Percentiles rank a stretch among this genome's conserved stretches.
phyloP scores from a whole-genome alignment of 192 early-diverging fungal species.

The Glomus cerebriforme region DNA sequence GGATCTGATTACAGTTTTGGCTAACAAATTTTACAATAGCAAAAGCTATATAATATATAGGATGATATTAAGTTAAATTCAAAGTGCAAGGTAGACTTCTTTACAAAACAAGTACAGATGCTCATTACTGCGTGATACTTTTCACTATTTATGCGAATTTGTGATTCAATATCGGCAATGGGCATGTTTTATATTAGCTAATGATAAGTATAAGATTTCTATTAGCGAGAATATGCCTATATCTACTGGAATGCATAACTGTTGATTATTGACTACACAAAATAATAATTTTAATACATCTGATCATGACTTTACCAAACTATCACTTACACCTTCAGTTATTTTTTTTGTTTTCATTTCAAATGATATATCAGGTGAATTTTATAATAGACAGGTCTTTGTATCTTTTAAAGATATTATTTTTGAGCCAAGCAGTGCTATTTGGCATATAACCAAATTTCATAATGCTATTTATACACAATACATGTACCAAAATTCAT shows the following conservation, averaged over 20 bases:
- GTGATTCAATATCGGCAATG: background rate
- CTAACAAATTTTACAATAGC: too few relatives aligned
- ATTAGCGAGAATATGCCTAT: background rate
- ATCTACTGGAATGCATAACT: background rate
- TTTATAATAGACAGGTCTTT: background rate
- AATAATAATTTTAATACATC: background rate
- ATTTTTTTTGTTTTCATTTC: background rate
- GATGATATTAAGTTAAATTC: too few relatives aligned
- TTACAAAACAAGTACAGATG: background rate
- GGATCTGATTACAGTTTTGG: too few relatives aligned
- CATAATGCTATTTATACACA: background rate
- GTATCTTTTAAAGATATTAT: background rate
- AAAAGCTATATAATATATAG: too few relatives aligned
- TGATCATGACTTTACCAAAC: background rate
- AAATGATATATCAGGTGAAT: background rate
- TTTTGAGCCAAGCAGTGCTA: background rate
- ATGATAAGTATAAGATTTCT: background rate
- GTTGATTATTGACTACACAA: background rate
- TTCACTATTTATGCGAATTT: background rate
- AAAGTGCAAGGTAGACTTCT: too few relatives aligned
- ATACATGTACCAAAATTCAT: background rate
- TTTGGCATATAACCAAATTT: background rate
- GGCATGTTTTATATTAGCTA: background rate
- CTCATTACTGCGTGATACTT: background rate
- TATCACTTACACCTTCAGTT: background rate